Evolutionary conservation across 495 filamentous ascomycete genomes (phyloP).

Genomic region (Podospora bellae-mahoneyi): DNA sequence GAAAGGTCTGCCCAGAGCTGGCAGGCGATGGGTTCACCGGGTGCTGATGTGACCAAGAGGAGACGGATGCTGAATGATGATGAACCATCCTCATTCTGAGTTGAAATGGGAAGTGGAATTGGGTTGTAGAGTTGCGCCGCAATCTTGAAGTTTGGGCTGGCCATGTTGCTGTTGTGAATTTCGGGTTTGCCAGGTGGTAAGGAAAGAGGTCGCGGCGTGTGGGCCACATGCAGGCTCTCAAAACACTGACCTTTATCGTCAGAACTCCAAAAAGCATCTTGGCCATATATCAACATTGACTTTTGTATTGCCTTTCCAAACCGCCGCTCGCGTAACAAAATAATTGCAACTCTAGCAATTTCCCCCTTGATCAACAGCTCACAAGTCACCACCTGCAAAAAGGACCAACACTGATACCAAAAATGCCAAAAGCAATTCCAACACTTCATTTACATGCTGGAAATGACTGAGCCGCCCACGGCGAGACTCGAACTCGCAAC

Average conservation of each 20-base stretch:
- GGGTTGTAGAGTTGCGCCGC: background rate
- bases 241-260: no score
- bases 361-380: background rate
- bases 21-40: background rate
- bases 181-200: no score
- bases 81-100: background rate
- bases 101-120: background rate
- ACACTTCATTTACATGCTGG: no score
- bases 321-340: background rate
- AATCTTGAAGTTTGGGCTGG: background rate
- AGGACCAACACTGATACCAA: background rate
- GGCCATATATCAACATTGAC: no score
- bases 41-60: background rate
- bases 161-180: background rate
- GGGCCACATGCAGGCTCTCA: no score
- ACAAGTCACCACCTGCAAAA: background rate
- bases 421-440: background rate
- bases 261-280: no score
- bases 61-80: background rate
- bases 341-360: background rate
- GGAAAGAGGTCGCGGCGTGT: no score
- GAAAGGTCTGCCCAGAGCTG: background rate
- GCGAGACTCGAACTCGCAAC: slow-evolving; percentile 8
- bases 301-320: no score
- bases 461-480: background rate